These are phyloP conservation scores for Fusarium azukiicola DNA, from an alignment of 2,329 filamentous ascomycete genomes.

Conservation along the genomic window DNA sequence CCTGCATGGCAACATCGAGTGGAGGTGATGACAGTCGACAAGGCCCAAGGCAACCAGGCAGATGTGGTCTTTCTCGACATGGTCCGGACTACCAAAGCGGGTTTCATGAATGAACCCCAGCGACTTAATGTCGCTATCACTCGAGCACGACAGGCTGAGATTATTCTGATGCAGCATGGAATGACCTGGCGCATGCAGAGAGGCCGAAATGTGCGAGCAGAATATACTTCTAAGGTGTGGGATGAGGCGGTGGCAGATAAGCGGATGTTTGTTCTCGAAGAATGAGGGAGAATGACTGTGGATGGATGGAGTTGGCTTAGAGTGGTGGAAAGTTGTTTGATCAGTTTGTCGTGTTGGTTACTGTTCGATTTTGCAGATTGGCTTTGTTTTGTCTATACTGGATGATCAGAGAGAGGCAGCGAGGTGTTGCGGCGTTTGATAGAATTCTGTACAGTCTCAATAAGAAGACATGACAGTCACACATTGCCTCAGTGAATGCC, in stretches of 20 bases:
- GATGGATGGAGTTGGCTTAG: background rate
- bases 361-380: slow-evolving; percentile 31
- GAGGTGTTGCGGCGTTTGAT: slow-evolving; percentile 1
- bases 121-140: slow-evolving; percentile 71
- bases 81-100: slow-evolving; percentile 63
- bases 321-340: slow-evolving; percentile 20
- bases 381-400: slow-evolving; percentile 22
- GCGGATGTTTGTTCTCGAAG: slow-evolving; percentile 49
- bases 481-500: background rate
- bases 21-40: slow-evolving; percentile 68
- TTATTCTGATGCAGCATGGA: slow-evolving; percentile 67
- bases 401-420: background rate
- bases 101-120: slow-evolving; percentile 68
- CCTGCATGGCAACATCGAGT: slow-evolving; percentile 57
- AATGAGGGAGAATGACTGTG: background rate
- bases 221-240: slow-evolving; percentile 58
- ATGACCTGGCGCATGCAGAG: slow-evolving; percentile 55
- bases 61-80: slow-evolving; percentile 72
- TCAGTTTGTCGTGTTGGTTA: slow-evolving; percentile 23
- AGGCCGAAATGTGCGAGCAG: slow-evolving; percentile 39
- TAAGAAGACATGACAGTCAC: background rate
- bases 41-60: slow-evolving; percentile 70
- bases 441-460: slow-evolving; percentile 24
- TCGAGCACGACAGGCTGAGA: slow-evolving; percentile 67
- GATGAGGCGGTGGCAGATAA: slow-evolving; percentile 53